Evolutionary conservation across 78 protist genomes (phyloP).

Genomic region (Dictyostelium citrinum): DNA sequence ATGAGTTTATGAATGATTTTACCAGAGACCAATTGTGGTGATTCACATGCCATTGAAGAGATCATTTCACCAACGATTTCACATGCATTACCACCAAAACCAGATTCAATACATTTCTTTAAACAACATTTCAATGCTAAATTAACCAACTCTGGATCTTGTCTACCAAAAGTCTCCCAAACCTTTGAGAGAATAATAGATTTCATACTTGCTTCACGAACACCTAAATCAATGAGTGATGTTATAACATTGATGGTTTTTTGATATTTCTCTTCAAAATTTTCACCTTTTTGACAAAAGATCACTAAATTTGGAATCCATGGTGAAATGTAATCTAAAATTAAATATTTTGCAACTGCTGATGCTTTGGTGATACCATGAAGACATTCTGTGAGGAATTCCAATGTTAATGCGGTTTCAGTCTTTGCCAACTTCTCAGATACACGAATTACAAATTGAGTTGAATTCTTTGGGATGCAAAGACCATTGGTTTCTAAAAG

Average conservation of each 20-base stretch:
- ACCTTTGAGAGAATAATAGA: slow-evolving; percentile 66
- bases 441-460: slow-evolving; percentile 63
- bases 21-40: slow-evolving; percentile 44
- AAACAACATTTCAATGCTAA: slow-evolving; percentile 44
- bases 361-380: slow-evolving; percentile 32
- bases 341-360: slow-evolving; percentile 68
- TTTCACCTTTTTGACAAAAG: slow-evolving; percentile 15
- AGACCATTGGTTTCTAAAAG: slow-evolving; percentile 78
- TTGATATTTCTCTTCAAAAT: background rate
- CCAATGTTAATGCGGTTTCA: slow-evolving; percentile 71
- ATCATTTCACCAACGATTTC: slow-evolving; percentile 70
- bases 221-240: slow-evolving; percentile 59
- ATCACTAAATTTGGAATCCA: slow-evolving; percentile 77
- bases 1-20: slow-evolving; percentile 14
- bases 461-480: slow-evolving; percentile 75
- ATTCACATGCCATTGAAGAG: slow-evolving; percentile 66
- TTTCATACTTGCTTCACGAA: slow-evolving; percentile 41
- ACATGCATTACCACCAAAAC: slow-evolving; percentile 19
- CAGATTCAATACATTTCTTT: slow-evolving; percentile 5
- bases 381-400: slow-evolving; percentile 66
- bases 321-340: slow-evolving; percentile 81
- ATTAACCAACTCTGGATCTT: background rate
- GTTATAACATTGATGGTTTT: slow-evolving; percentile 20
- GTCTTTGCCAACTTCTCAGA: slow-evolving; percentile 43
- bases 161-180: slow-evolving; percentile 74